Conservation (phyloP, 352 stramenopile genomes). For the Globisporangium parvum region DNA sequence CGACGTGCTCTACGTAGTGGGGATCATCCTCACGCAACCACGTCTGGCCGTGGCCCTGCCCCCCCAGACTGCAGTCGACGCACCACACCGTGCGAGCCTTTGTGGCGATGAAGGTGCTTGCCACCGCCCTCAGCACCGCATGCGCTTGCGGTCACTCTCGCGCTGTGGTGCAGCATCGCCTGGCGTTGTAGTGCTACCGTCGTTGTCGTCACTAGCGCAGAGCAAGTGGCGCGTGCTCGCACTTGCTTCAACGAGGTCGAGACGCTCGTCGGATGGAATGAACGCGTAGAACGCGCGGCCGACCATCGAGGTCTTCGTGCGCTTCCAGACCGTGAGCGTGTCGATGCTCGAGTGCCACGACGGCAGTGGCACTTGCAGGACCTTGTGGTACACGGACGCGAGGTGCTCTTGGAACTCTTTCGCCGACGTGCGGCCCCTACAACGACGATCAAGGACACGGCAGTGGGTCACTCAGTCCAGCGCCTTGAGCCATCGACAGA, state of each 20-base stretch:
- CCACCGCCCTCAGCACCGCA: neutral
- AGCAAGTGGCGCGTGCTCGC: constrained; percentile 67
- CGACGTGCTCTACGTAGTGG: no score
- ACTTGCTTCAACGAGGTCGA: constrained; percentile 61
- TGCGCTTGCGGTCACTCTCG: neutral
- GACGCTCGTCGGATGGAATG: constrained; percentile 63
- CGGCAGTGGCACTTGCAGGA: constrained; percentile 85
- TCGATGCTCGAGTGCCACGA: constrained; percentile 93
- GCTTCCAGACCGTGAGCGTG: constrained; percentile 92
- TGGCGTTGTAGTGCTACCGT: constrained; percentile 1
- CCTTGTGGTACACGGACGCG: constrained; percentile 90
- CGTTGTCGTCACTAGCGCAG: neutral
- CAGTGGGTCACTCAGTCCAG: neutral
- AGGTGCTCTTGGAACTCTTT: constrained; percentile 90
- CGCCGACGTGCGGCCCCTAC: constrained; percentile 86
- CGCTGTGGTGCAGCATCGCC: no score
- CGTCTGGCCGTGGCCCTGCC: no score
- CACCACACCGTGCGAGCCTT: no score
- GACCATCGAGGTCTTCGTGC: constrained; percentile 87
- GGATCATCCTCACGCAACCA: no score
- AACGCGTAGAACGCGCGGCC: constrained; percentile 72
- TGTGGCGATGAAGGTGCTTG: no score
- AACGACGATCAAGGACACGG: neutral
- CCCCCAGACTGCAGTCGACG: no score
- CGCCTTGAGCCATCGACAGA: no score